Conservation (phyloP, 805 yeast genomes). For the Cyberlindnera euphorbiae region DNA sequence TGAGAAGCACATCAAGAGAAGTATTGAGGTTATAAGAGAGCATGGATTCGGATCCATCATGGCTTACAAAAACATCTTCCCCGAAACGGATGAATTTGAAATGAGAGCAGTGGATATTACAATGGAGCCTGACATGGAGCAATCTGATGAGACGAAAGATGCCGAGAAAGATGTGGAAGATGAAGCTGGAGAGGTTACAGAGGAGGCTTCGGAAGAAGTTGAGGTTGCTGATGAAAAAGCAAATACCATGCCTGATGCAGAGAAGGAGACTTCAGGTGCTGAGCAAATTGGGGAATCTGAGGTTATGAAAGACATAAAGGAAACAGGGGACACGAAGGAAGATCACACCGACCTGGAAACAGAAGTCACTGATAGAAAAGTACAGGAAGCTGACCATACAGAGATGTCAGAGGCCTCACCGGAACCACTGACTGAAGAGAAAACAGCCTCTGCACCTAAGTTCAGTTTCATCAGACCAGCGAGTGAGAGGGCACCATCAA, state of each 20-base stretch:
- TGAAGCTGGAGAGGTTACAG: neutral
- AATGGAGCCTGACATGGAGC: slow-evolving; percentile 8
- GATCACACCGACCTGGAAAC: neutral
- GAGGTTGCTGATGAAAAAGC: slow-evolving; percentile 1
- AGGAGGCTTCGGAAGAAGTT: slow-evolving; percentile 2
- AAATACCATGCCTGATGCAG: too few relatives aligned
- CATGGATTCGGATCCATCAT: slow-evolving; percentile 70
- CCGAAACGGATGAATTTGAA: slow-evolving; percentile 28
- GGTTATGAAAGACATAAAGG: too few relatives aligned
- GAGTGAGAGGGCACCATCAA: slow-evolving; percentile 14
- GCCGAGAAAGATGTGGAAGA: neutral
- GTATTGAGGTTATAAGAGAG: slow-evolving; percentile 81
- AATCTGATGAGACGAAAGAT: too few relatives aligned
- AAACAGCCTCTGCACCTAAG: neutral
- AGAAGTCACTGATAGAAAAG: slow-evolving; percentile 2
- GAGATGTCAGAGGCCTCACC: slow-evolving; percentile 1
- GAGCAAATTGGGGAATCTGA: too few relatives aligned
- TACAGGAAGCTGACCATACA: slow-evolving; percentile 1
- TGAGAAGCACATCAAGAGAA: slow-evolving; percentile 67
- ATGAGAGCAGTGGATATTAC: slow-evolving; percentile 17
- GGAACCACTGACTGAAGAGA: neutral
- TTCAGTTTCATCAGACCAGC: slow-evolving; percentile 10
- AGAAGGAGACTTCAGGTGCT: too few relatives aligned
- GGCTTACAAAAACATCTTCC: slow-evolving; percentile 60
- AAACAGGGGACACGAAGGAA: too few relatives aligned